Conservation (phyloP, 352 stramenopile species). For the Phytophthora syringae region DNA sequence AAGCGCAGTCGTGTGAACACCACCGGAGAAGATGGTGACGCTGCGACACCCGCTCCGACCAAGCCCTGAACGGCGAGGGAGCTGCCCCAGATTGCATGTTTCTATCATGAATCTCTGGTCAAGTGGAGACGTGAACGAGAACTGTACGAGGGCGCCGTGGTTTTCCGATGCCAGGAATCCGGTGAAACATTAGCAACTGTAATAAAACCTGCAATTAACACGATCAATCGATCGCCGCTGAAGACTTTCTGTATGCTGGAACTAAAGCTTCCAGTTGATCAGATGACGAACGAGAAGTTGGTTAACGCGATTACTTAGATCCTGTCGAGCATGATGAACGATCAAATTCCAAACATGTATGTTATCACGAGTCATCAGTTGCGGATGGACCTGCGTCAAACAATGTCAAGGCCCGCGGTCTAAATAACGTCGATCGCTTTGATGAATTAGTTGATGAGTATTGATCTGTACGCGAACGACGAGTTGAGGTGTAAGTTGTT, state of each 20-base stretch:
- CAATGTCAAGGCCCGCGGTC: neutral
- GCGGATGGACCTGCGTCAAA: constrained; percentile 7
- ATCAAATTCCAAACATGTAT: constrained; percentile 6
- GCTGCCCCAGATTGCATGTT: neutral
- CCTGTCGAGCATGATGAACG: constrained; percentile 8
- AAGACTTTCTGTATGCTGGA: constrained; percentile 9
- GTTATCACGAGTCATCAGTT: constrained; percentile 2
- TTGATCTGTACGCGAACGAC: neutral
- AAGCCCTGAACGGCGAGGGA: constrained; percentile 2
- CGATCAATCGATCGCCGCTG: neutral
- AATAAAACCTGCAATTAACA: neutral
- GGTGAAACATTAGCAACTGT: constrained; percentile 5
- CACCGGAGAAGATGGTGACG: neutral
- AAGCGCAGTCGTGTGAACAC: constrained; percentile 5
- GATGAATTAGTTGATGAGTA: constrained; percentile 8
- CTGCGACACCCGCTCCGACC: neutral
- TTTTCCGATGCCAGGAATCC: constrained; percentile 1
- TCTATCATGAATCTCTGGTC: constrained; percentile 2
- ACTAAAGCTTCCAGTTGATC: neutral
- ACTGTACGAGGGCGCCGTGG: neutral
- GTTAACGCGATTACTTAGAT: constrained; percentile 9
- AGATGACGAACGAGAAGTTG: constrained; percentile 5
- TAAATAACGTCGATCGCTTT: constrained; percentile 11
- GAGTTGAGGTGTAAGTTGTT: constrained; percentile 12
- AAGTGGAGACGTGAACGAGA: constrained; percentile 6